phyloP scores from a whole-genome alignment of 352 stramenopile genomes.

The Phytophthora parvispora region DNA sequence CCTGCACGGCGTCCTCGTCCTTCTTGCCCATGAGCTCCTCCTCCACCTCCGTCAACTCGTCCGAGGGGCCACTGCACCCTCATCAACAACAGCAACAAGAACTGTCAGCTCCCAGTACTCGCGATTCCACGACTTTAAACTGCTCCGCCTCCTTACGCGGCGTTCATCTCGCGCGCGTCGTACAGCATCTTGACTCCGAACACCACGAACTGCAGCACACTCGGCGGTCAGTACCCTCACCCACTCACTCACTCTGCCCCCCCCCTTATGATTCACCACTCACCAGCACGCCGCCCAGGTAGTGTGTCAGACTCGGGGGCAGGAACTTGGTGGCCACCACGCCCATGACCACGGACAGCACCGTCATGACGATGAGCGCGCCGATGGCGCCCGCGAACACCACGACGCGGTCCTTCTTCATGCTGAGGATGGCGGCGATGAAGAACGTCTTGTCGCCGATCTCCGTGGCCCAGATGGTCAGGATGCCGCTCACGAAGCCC shows the following conservation, averaged over 20 bases:
- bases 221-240: neutral
- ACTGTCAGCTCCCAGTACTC: neutral
- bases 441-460: slow-evolving; percentile 99
- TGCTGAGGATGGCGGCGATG: slow-evolving; percentile 98
- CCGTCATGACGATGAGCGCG: slow-evolving; percentile 98
- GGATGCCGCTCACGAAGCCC: slow-evolving; percentile 90
- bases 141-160: slow-evolving; percentile 68
- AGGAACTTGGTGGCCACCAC: slow-evolving; percentile 97
- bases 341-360: slow-evolving; percentile 98
- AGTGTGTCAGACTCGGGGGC: slow-evolving; percentile 96
- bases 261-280: slow-evolving; percentile 2
- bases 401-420: slow-evolving; percentile 96
- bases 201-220: slow-evolving; percentile 93
- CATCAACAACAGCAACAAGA: neutral
- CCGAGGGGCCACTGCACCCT: slow-evolving; percentile 68
- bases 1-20: slow-evolving; percentile 53
- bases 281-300: slow-evolving; percentile 93
- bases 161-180: slow-evolving; percentile 86
- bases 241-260: slow-evolving; percentile 1
- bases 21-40: slow-evolving; percentile 91
- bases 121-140: too few relatives aligned
- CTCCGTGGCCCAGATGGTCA: slow-evolving; percentile 98
- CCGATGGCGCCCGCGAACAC: slow-evolving; percentile 97
- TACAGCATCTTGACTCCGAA: slow-evolving; percentile 97
- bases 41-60: slow-evolving; percentile 86